Percentiles rank a stretch among this genome's conserved stretches.
phyloP scores from a whole-genome alignment of 2,329 filamentous ascomycete genomes.

The Fusarium secorum region DNA sequence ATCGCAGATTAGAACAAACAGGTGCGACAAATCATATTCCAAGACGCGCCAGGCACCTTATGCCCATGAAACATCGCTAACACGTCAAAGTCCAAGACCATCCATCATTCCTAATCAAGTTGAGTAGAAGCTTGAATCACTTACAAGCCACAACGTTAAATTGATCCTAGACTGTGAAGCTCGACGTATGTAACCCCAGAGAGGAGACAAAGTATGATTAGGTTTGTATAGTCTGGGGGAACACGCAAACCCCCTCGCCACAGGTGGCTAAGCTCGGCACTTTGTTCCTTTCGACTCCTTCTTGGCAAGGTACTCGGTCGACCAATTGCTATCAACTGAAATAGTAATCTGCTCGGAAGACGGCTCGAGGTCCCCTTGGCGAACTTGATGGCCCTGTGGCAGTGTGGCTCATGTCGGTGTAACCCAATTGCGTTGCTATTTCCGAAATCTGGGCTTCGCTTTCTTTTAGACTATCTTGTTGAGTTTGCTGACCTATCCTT shows the following conservation, averaged over 20 bases:
- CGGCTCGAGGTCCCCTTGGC: conserved; percentile 31
- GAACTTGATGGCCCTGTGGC: background rate
- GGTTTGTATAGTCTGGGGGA: background rate
- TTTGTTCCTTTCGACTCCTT: conserved; percentile 6
- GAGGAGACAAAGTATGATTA: conserved; percentile 2
- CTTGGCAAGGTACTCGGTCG: conserved; percentile 9
- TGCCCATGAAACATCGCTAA: conserved; percentile 29
- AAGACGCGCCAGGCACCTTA: background rate
- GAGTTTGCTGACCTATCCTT: conserved; percentile 2
- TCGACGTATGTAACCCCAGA: background rate
- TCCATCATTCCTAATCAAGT: conserved; percentile 24
- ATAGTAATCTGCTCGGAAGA: conserved; percentile 20
- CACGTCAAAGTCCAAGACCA: conserved; percentile 6
- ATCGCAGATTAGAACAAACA: conserved; percentile 26
- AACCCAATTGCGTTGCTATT: conserved; percentile 2
- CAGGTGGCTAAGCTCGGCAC: conserved; percentile 40
- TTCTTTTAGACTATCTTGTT: background rate
- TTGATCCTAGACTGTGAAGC: conserved; percentile 8
- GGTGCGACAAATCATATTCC: conserved; percentile 18
- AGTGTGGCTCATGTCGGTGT: conserved; percentile 13
- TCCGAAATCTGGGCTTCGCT: background rate
- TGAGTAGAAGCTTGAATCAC: conserved; percentile 18
- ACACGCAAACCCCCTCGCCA: conserved; percentile 44
- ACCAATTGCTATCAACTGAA: conserved; percentile 9
- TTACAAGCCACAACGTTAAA: conserved; percentile 36